These are phyloP conservation scores for Pythium utonaiense DNA, from an alignment of 352 stramenopile genomes.

Conservation along the genomic window DNA sequence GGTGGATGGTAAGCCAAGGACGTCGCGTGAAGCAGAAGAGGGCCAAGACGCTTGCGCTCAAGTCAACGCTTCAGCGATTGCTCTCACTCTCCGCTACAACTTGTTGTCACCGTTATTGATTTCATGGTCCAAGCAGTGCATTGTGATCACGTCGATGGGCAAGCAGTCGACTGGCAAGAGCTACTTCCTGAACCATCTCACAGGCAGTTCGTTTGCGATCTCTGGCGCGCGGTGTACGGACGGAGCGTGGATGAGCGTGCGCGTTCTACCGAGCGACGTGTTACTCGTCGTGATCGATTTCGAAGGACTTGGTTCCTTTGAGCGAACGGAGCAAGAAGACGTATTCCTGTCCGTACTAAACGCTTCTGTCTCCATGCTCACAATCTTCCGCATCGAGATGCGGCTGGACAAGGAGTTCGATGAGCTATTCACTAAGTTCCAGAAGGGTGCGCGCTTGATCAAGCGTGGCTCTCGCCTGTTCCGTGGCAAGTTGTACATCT, in stretches of 20 bases:
- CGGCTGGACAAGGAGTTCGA: slow-evolving; percentile 77
- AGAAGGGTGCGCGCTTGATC: slow-evolving; percentile 59
- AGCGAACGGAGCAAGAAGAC: slow-evolving; percentile 71
- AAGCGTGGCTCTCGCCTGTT: slow-evolving; percentile 59
- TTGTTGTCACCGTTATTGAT: slow-evolving; percentile 34
- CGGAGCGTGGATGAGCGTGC: slow-evolving; percentile 61
- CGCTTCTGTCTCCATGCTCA: slow-evolving; percentile 64
- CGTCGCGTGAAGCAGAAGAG: not conserved
- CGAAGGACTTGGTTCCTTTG: slow-evolving; percentile 70
- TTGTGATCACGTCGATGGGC: slow-evolving; percentile 59
- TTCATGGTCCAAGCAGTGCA: slow-evolving; percentile 37
- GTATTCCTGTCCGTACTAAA: slow-evolving; percentile 75
- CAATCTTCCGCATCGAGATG: slow-evolving; percentile 77
- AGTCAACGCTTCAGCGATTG: slow-evolving; percentile 7
- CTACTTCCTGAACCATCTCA: slow-evolving; percentile 79
- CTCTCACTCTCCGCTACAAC: slow-evolving; percentile 6
- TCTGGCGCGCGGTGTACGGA: slow-evolving; percentile 57
- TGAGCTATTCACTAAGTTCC: slow-evolving; percentile 59
- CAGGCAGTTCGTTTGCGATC: slow-evolving; percentile 69
- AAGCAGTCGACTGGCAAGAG: slow-evolving; percentile 80
- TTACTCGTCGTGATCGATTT: slow-evolving; percentile 75
- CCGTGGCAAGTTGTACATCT: slow-evolving; percentile 59
- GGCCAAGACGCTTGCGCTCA: not conserved
- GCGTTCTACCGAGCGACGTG: slow-evolving; percentile 33
- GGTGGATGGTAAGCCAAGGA: slow-evolving; percentile 33